Percentiles rank a stretch among this genome's conserved stretches.
Evolutionary conservation across 768 basidiomycete genomes (phyloP).

Genomic region (Favolaschia claudopus): DNA sequence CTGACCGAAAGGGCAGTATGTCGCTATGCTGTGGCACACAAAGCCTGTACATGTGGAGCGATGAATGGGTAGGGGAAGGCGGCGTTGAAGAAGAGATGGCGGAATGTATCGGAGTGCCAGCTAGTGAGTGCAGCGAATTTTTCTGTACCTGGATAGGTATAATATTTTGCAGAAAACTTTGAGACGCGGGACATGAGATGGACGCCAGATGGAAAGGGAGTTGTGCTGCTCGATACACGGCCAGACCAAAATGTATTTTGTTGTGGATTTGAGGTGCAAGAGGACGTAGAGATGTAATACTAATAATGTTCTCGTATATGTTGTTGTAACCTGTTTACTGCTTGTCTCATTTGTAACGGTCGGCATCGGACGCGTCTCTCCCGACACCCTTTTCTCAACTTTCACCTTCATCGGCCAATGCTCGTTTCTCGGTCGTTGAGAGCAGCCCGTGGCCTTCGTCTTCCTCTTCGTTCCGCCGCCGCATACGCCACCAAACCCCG

Average conservation of each 20-base stretch:
- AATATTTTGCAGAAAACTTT: slow-evolving; percentile 64
- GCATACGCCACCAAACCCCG: slow-evolving; percentile 53
- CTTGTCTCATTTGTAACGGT: slow-evolving; percentile 19
- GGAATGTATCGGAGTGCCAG: slow-evolving; percentile 89
- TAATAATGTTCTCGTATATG: too few species aligned
- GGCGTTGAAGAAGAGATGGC: slow-evolving; percentile 80
- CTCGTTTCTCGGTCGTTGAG: slow-evolving; percentile 71
- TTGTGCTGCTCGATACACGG: slow-evolving; percentile 77
- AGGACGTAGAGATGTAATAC: slow-evolving; percentile 32
- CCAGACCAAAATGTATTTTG: slow-evolving; percentile 85
- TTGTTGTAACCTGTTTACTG: slow-evolving; percentile 13
- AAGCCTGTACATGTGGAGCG: slow-evolving; percentile 82
- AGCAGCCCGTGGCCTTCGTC: slow-evolving; percentile 51
- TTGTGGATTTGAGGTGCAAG: slow-evolving; percentile 83
- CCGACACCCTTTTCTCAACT: slow-evolving; percentile 27
- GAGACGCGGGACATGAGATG: slow-evolving; percentile 74
- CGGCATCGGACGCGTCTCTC: slow-evolving; percentile 8
- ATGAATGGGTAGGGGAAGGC: slow-evolving; percentile 74
- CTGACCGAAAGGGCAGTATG: slow-evolving; percentile 76
- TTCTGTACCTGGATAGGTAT: slow-evolving; percentile 21
- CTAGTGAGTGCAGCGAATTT: slow-evolving; percentile 61
- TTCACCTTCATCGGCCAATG: slow-evolving; percentile 58
- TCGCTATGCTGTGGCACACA: slow-evolving; percentile 71
- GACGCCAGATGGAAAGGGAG: slow-evolving; percentile 87
- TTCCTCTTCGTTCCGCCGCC: slow-evolving; percentile 46